phyloP scores from a whole-genome alignment of 2,329 filamentous ascomycete genomes.

The Aspergillus costaricaensis region DNA sequence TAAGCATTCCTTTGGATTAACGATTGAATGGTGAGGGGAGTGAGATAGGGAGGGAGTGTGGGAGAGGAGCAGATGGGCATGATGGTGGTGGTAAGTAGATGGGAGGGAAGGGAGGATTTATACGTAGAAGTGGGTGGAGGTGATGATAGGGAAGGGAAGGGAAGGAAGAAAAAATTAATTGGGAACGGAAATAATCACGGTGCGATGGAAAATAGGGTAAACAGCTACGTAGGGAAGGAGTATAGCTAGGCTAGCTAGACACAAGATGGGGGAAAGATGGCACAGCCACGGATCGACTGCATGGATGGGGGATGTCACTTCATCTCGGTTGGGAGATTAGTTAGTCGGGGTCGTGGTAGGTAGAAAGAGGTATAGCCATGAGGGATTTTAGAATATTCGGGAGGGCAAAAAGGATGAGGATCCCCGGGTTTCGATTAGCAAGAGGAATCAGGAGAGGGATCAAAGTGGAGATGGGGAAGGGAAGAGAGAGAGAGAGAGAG shows the following conservation, averaged over 20 bases:
- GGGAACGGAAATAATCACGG: background rate
- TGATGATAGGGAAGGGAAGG: constrained; percentile 15
- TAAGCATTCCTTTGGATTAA: constrained; percentile 61
- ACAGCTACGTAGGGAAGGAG: background rate
- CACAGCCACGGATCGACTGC: constrained; percentile 21
- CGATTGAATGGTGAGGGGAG: background rate
- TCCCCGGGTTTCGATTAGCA: constrained; percentile 1
- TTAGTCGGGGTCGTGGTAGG: background rate
- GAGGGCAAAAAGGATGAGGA: background rate
- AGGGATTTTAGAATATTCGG: background rate
- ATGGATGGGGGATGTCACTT: constrained; percentile 14
- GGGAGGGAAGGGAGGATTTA: constrained; percentile 22
- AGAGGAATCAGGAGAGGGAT: background rate
- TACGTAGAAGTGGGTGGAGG: constrained; percentile 16
- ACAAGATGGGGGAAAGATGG: background rate
- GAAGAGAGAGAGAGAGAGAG: background rate
- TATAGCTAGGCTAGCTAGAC: background rate
- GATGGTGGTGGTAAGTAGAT: background rate
- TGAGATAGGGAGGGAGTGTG: background rate
- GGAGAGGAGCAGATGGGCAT: constrained; percentile 5
- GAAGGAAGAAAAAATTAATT: constrained; percentile 8
- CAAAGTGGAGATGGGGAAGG: background rate
- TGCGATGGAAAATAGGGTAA: background rate
- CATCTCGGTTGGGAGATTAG: constrained; percentile 3
- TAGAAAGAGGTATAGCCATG: background rate